Percentiles rank a stretch among this genome's conserved stretches.
Evolutionary conservation across 805 yeast genomes (phyloP).

Genomic region (Metschnikowia orientalis): DNA sequence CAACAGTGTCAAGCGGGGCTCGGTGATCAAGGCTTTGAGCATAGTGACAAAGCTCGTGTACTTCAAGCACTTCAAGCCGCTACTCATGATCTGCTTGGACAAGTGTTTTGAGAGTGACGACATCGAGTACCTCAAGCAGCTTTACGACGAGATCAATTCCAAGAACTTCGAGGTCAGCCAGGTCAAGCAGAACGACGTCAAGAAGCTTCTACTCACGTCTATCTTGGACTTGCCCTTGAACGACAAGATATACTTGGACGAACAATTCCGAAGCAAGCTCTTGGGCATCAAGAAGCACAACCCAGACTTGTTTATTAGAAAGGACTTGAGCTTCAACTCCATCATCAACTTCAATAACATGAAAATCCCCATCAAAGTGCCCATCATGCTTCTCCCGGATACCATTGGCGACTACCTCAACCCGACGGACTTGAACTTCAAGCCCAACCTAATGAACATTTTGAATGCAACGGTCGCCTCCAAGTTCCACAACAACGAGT

Average conservation of each 20-base stretch:
- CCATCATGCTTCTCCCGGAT: slow-evolving; percentile 39
- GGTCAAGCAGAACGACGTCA: slow-evolving; percentile 26
- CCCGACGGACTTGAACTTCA: slow-evolving; percentile 43
- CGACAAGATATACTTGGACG: slow-evolving; percentile 39
- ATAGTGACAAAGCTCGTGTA: slow-evolving; percentile 50
- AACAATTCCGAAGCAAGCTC: slow-evolving; percentile 32
- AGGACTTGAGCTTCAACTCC: slow-evolving; percentile 41
- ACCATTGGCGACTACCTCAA: slow-evolving; percentile 41
- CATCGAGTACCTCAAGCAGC: slow-evolving; percentile 20
- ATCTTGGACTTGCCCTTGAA: slow-evolving; percentile 40
- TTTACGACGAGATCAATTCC: slow-evolving; percentile 30
- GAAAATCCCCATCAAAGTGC: slow-evolving; percentile 43
- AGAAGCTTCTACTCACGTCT: slow-evolving; percentile 38
- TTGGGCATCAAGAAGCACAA: slow-evolving; percentile 28
- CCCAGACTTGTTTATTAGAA: slow-evolving; percentile 36
- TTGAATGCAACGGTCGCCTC: slow-evolving; percentile 34
- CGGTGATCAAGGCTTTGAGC: slow-evolving; percentile 54
- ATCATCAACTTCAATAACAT: slow-evolving; percentile 34
- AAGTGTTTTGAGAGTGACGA: slow-evolving; percentile 33
- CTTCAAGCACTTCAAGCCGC: slow-evolving; percentile 56
- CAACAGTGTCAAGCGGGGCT: slow-evolving; percentile 50
- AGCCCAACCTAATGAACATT: slow-evolving; percentile 31
- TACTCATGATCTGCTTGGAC: slow-evolving; percentile 51
- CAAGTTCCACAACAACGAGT: slow-evolving; percentile 39
- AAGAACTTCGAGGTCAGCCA: slow-evolving; percentile 24